phyloP scores from a whole-genome alignment of 768 basidiomycete species.

The Boletus pseudo-olivaceus region DNA sequence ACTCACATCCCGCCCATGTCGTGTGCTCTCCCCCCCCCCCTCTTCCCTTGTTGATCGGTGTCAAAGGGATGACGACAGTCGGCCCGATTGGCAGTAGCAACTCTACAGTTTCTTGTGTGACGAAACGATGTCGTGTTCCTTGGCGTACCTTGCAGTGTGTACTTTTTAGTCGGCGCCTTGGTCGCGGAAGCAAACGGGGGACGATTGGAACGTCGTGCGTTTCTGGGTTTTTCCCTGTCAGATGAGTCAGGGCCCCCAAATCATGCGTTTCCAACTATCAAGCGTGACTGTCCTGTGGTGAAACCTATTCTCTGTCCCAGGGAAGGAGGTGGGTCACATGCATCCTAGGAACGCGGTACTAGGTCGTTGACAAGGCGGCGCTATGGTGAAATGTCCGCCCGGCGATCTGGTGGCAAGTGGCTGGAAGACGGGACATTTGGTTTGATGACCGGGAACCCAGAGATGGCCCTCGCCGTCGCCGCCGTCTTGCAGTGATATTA shows the following conservation, averaged over 20 bases:
- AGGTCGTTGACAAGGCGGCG: background rate
- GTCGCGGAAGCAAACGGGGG: background rate
- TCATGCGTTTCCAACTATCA: background rate
- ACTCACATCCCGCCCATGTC: too few relatives aligned
- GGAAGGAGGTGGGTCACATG: background rate
- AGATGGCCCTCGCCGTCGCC: background rate
- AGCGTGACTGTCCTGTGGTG: background rate
- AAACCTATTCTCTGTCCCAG: background rate
- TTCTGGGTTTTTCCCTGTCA: background rate
- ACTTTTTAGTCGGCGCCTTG: background rate
- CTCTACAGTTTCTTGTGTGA: too few relatives aligned
- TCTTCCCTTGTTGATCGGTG: too few relatives aligned
- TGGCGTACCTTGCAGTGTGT: too few relatives aligned
- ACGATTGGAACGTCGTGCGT: background rate
- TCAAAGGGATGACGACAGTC: too few relatives aligned
- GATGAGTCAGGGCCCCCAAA: background rate
- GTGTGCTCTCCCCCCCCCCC: too few relatives aligned
- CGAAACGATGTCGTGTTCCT: too few relatives aligned
- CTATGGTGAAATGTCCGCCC: background rate
- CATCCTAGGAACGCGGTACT: background rate
- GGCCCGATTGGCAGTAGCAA: too few relatives aligned
- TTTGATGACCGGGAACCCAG: conserved; percentile 3
- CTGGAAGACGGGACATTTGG: background rate
- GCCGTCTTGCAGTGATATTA: background rate
- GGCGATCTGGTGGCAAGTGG: background rate